These are phyloP conservation scores for Lasiosphaeria miniovina DNA, from an alignment of 495 filamentous ascomycete species.

Conservation along the genomic window DNA sequence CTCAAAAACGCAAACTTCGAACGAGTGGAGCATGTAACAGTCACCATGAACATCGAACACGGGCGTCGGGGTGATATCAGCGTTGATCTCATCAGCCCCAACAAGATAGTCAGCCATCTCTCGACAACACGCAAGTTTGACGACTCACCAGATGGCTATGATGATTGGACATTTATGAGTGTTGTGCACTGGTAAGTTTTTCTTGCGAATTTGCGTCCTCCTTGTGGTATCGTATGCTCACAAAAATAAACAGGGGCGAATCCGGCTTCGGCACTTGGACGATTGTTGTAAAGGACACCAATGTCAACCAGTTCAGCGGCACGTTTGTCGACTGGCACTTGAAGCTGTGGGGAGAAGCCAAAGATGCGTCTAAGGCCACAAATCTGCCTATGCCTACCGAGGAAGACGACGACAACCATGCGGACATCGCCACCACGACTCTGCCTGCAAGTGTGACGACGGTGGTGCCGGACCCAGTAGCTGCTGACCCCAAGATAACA, in stretches of 20 bases:
- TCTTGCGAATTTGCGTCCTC: not conserved
- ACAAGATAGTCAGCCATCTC: slow-evolving; percentile 78
- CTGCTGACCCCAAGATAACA: slow-evolving; percentile 30
- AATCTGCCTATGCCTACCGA: slow-evolving; percentile 80
- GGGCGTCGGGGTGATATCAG: slow-evolving; percentile 84
- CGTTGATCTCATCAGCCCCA: slow-evolving; percentile 85
- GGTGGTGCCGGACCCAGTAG: slow-evolving; percentile 22
- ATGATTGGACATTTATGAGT: slow-evolving; percentile 98
- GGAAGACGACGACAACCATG: slow-evolving; percentile 79
- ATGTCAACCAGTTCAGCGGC: slow-evolving; percentile 71
- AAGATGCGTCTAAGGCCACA: slow-evolving; percentile 66
- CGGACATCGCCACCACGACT: slow-evolving; percentile 45
- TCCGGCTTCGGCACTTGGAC: slow-evolving; percentile 84
- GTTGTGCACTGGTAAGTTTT: slow-evolving; percentile 85
- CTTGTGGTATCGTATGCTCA: slow-evolving; percentile 22
- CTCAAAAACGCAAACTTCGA: slow-evolving; percentile 78
- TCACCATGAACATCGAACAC: slow-evolving; percentile 95
- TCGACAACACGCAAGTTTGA: slow-evolving; percentile 69
- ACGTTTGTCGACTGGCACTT: slow-evolving; percentile 90
- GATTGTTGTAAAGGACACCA: slow-evolving; percentile 81
- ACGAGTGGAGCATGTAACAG: slow-evolving; percentile 86
- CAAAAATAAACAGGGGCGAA: slow-evolving; percentile 68
- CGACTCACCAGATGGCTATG: slow-evolving; percentile 64
- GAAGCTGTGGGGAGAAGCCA: slow-evolving; percentile 86
- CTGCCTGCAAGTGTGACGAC: slow-evolving; percentile 41